Percentiles rank a stretch among this genome's conserved stretches.
phyloP scores from a whole-genome alignment of 2,329 filamentous ascomycete species.

The Scedosporium aurantiacum region DNA sequence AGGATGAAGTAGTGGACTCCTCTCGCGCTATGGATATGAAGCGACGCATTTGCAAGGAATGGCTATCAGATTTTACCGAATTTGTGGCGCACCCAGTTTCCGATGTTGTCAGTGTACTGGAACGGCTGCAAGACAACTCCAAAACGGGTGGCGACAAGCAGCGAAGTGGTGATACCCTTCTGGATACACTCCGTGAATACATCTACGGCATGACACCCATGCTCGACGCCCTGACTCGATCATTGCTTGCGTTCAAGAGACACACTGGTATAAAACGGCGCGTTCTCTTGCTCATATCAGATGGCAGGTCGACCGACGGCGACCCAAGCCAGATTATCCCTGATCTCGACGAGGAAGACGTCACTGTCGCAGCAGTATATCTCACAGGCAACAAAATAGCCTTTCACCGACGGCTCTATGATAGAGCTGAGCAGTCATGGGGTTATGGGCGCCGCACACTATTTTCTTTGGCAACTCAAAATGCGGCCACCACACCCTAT shows the following conservation, averaged over 20 bases:
- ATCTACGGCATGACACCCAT: not conserved
- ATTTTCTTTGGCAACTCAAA: not conserved
- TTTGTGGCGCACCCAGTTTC: not conserved
- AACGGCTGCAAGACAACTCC: not conserved
- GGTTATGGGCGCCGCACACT: not conserved
- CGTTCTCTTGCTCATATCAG: not conserved
- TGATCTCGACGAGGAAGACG: not conserved
- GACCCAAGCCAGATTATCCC: not conserved
- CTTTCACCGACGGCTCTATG: not conserved
- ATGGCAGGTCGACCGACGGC: not conserved
- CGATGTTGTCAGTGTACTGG: not conserved
- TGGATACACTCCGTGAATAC: not conserved
- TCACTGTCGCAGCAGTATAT: not conserved
- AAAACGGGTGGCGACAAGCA: not conserved
- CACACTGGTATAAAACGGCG: not conserved
- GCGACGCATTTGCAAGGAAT: not conserved
- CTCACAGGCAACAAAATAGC: not conserved
- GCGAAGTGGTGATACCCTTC: not conserved
- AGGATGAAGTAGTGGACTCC: not conserved
- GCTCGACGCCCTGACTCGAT: not conserved
- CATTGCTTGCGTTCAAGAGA: not conserved
- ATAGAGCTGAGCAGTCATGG: not conserved
- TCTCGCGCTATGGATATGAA: not conserved
- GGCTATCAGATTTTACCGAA: not conserved
- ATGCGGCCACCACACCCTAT: not conserved